These are phyloP conservation scores for Tilletia indica DNA, from an alignment of 1,284 basidiomycete species.

Conservation along the genomic window DNA sequence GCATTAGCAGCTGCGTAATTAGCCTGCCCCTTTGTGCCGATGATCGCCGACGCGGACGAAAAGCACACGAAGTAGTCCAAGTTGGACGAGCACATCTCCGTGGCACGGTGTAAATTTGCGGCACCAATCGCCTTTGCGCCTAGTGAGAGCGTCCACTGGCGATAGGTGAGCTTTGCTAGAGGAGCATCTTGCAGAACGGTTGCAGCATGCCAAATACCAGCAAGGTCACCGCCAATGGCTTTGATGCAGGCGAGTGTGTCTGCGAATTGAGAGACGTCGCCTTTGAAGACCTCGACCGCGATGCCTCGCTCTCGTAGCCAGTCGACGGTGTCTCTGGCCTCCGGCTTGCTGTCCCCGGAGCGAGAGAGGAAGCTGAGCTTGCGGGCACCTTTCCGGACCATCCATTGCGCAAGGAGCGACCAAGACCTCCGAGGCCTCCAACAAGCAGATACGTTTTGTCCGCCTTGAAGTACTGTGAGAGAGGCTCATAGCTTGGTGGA, in stretches of 20 bases:
- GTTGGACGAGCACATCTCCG: neutral
- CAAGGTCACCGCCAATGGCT: neutral
- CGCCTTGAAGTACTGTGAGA: constrained; percentile 5
- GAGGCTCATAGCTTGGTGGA: neutral
- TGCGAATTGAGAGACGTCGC: neutral
- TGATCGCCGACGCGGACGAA: neutral
- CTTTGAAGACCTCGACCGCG: neutral
- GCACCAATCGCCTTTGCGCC: neutral
- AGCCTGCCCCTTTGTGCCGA: neutral
- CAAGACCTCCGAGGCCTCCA: neutral
- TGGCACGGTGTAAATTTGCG: neutral
- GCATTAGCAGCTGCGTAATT: neutral
- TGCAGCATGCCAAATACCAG: neutral
- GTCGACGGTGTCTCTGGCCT: neutral
- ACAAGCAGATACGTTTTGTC: constrained; percentile 2
- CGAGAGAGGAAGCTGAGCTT: constrained; percentile 4
- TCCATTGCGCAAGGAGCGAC: neutral
- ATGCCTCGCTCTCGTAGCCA: neutral
- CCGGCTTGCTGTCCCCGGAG: neutral
- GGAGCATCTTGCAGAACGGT: neutral
- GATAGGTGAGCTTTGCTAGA: constrained; percentile 5
- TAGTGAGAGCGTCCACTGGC: neutral
- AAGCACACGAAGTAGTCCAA: constrained; percentile 2
- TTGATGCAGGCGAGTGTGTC: neutral
- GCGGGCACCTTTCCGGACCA: constrained; percentile 2